Conservation (phyloP, 805 yeast species). For the Kuraishia capsulata region DNA sequence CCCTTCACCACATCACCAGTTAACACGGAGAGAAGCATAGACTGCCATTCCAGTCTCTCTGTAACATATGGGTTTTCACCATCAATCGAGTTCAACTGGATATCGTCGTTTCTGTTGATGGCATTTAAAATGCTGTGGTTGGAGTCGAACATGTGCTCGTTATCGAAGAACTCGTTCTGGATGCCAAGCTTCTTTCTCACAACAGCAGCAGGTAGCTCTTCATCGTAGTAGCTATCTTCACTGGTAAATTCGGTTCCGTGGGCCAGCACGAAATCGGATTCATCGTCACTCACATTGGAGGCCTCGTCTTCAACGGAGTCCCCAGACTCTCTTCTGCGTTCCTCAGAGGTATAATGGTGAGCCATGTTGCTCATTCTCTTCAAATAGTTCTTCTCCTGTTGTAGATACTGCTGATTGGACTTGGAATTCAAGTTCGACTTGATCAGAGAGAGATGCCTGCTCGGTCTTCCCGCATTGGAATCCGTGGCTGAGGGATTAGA, state of each 20-base stretch:
- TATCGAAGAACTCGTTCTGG: conserved; percentile 18
- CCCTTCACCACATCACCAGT: conserved; percentile 92
- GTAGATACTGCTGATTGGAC: conserved; percentile 32
- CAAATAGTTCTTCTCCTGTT: conserved; percentile 44
- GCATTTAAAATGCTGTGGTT: conserved; percentile 21
- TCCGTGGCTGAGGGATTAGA: conserved; percentile 8
- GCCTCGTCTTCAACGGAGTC: conserved; percentile 20
- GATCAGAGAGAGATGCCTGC: conserved; percentile 17
- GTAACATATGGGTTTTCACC: conserved; percentile 28
- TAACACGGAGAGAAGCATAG: conserved; percentile 81
- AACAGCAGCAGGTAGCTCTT: conserved; percentile 19
- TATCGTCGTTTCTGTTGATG: conserved; percentile 25
- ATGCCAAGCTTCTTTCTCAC: conserved; percentile 23
- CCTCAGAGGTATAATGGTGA: conserved; percentile 29
- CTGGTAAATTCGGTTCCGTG: background rate
- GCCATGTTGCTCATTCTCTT: conserved; percentile 28
- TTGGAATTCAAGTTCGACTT: conserved; percentile 21
- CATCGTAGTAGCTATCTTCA: conserved; percentile 12
- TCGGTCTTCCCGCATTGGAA: conserved; percentile 14
- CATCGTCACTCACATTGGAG: conserved; percentile 15
- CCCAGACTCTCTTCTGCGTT: conserved; percentile 45
- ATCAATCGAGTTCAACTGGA: conserved; percentile 14
- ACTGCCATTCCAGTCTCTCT: conserved; percentile 93
- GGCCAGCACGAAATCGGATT: conserved; percentile 5
- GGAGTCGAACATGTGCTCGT: conserved; percentile 25